Conservation (phyloP, 164 flowering plant species). For the Magnolia changhungtana region DNA sequence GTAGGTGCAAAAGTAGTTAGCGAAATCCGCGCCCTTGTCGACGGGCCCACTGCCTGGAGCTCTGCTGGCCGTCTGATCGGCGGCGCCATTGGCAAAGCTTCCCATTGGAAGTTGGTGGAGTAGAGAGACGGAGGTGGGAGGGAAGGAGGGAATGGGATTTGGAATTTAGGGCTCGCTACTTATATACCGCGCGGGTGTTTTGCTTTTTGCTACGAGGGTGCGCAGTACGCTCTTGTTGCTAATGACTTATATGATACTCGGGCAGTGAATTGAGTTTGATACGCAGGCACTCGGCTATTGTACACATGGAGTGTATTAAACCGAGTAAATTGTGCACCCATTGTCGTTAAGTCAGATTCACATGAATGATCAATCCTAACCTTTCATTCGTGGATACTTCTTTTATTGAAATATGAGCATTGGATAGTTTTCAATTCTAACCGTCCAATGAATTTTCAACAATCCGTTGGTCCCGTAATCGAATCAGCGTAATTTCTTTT, state of each 20-base stretch:
- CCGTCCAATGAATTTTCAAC: no score
- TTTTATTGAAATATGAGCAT: no score
- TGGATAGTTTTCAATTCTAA: no score
- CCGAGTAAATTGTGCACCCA: neutral
- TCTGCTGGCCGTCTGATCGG: constrained; percentile 22
- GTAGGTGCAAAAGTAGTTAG: constrained; percentile 97
- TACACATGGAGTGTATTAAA: neutral
- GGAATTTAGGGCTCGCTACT: neutral
- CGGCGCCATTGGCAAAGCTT: constrained; percentile 38
- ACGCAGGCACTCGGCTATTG: no score
- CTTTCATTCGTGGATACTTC: neutral
- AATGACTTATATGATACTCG: neutral
- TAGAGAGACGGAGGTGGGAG: neutral
- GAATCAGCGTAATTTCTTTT: no score
- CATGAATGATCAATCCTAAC: neutral
- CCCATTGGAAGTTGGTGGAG: constrained; percentile 27
- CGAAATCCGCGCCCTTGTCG: constrained; percentile 91
- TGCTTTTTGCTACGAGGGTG: neutral
- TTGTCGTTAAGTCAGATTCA: neutral
- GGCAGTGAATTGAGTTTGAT: neutral
- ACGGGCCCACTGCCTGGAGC: constrained; percentile 29
- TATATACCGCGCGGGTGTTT: neutral
- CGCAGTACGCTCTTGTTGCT: neutral
- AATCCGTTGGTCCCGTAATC: no score
- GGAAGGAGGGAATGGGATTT: neutral